Evolutionary conservation across 805 yeast species (phyloP).

Genomic region (Yamadazyma insecticola): DNA sequence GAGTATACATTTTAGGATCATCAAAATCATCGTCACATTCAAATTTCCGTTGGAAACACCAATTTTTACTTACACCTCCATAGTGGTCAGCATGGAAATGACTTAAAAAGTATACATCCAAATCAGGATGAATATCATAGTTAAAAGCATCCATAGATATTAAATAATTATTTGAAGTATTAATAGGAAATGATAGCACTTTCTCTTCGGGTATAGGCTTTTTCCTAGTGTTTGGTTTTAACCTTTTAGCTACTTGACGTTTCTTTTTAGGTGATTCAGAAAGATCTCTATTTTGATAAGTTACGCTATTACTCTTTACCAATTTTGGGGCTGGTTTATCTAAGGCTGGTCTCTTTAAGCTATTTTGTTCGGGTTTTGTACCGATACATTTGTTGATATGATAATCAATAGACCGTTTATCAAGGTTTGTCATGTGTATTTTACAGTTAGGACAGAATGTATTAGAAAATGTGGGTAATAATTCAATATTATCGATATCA

Average conservation of each 20-base stretch:
- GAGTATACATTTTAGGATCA: slow-evolving; percentile 33
- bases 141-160: slow-evolving; percentile 66
- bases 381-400: too few relatives aligned
- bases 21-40: slow-evolving; percentile 21
- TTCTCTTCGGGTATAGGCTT: slow-evolving; percentile 53
- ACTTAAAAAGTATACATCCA: slow-evolving; percentile 55
- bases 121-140: slow-evolving; percentile 40
- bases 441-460: too few relatives aligned
- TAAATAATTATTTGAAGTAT: slow-evolving; percentile 19
- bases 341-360: background rate
- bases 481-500: too few relatives aligned
- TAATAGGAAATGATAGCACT: slow-evolving; percentile 37
- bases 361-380: too few relatives aligned
- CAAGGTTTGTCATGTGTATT: too few relatives aligned
- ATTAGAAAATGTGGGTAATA: too few relatives aligned
- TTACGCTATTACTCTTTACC: background rate
- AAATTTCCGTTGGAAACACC: slow-evolving; percentile 50
- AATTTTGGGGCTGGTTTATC: background rate
- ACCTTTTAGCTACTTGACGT: slow-evolving; percentile 13
- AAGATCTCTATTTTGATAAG: slow-evolving; percentile 4
- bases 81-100: slow-evolving; percentile 97
- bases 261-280: slow-evolving; percentile 5
- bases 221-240: slow-evolving; percentile 11
- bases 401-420: too few relatives aligned
- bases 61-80: slow-evolving; percentile 73